Evolutionary conservation across 169 alveolate species (phyloP).

Genomic region (Eimeria praecox): DNA sequence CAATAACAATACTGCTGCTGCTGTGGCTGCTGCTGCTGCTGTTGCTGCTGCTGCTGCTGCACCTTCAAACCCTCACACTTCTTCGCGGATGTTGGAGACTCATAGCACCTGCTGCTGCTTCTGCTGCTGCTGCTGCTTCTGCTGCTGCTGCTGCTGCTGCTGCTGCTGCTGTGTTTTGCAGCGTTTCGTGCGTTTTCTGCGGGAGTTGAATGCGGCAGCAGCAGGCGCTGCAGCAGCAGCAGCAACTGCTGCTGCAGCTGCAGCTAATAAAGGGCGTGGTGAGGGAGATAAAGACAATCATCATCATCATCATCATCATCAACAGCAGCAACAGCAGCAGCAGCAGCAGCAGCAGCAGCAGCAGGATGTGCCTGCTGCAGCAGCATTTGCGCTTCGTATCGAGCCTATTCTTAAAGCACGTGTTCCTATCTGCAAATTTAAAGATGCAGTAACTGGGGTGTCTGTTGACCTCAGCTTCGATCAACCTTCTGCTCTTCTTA

Average conservation of each 20-base stretch:
- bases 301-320: neutral
- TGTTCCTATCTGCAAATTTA: constrained; percentile 85
- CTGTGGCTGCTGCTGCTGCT: no score
- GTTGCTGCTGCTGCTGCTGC: no score
- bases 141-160: neutral
- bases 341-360: neutral
- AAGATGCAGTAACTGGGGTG: constrained; percentile 84
- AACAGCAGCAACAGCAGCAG: neutral
- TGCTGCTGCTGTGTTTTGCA: neutral
- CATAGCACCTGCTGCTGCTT: neutral
- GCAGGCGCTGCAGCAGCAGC: neutral
- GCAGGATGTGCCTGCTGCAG: neutral
- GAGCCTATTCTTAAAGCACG: constrained; percentile 79
- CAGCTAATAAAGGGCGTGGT: neutral
- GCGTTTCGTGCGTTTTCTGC: constrained; percentile 6
- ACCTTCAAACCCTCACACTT: no score
- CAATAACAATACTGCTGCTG: no score
- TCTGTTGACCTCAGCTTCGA: constrained; percentile 85
- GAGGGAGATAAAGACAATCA: neutral
- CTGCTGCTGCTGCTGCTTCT: neutral
- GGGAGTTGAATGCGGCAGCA: constrained; percentile 13
- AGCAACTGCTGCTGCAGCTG: neutral
- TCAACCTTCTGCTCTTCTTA: constrained; percentile 83
- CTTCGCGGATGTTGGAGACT: no score
- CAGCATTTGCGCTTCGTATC: neutral